Conservation (phyloP, 176 grass and related monocot species). For the Hsuehochloa calcarea region DNA sequence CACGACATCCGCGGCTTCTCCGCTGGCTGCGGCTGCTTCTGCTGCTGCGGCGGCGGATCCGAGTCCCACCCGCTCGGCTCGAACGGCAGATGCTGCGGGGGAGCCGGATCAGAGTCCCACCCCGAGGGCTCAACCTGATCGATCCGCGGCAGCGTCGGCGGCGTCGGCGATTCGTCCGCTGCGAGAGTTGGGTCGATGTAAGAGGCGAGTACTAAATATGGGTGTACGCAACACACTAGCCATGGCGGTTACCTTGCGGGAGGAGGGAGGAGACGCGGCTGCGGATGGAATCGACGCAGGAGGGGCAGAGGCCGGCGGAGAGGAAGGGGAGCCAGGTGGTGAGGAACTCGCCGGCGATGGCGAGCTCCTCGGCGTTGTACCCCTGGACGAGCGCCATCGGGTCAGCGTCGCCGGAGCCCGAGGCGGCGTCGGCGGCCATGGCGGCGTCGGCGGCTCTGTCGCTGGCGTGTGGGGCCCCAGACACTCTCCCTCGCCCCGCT, state of each 20-base stretch:
- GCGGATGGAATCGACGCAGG: conserved; percentile 55
- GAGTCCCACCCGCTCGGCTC: conserved; percentile 53
- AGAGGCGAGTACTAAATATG: neutral
- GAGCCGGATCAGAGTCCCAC: conserved; percentile 38
- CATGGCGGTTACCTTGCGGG: conserved; percentile 39
- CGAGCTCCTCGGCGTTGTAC: conserved; percentile 65
- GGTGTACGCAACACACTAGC: neutral
- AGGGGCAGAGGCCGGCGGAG: conserved; percentile 62
- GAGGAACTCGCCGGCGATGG: conserved; percentile 84
- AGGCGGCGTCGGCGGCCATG: neutral
- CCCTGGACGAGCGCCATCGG: conserved; percentile 58
- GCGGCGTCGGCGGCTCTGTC: conserved; percentile 11
- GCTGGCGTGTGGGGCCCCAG: conserved; percentile 25
- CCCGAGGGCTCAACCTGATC: conserved; percentile 49
- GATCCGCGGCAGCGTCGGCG: neutral
- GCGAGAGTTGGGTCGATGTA: conserved; percentile 15
- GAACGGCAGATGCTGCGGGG: conserved; percentile 31
- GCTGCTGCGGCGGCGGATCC: conserved; percentile 27
- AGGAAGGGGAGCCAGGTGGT: conserved; percentile 91
- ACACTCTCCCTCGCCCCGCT: neutral
- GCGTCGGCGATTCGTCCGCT: conserved; percentile 30
- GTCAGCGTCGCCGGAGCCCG: conserved; percentile 33
- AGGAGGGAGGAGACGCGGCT: conserved; percentile 68
- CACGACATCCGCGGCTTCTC: conserved; percentile 66
- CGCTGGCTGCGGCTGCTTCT: neutral